phyloP scores from a whole-genome alignment of 805 yeast genomes.

The Kluyveromyces nonfermentans region DNA sequence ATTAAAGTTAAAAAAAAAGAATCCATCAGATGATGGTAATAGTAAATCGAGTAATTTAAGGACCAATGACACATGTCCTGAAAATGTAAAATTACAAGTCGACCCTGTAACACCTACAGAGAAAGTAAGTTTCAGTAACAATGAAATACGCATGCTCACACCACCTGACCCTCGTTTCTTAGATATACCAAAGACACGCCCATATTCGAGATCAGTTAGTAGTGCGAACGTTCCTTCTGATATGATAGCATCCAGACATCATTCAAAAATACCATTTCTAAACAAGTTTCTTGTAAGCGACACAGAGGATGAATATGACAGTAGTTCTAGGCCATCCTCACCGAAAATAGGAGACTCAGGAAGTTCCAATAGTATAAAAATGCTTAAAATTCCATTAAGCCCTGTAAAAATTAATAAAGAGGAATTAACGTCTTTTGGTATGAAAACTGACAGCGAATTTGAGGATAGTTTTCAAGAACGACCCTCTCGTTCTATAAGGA shows the following conservation, averaged over 20 bases:
- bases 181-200: constrained; percentile 16
- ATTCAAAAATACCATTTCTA: constrained; percentile 23
- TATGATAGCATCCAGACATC: constrained; percentile 21
- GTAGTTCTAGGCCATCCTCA: constrained; percentile 1
- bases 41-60: not conserved
- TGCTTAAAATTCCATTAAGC: constrained; percentile 7
- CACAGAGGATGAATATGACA: constrained; percentile 24
- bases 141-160: not conserved
- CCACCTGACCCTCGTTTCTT: constrained; percentile 9
- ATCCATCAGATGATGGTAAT: constrained; percentile 7
- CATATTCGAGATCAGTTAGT: constrained; percentile 27
- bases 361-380: not conserved
- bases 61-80: not conserved
- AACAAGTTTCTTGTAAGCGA: constrained; percentile 25
- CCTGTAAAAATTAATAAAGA: constrained; percentile 7
- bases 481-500: constrained; percentile 22
- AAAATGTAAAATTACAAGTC: constrained; percentile 2
- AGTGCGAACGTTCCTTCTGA: constrained; percentile 26
- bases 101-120: constrained; percentile 7
- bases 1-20: constrained; percentile 27
- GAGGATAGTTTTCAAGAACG: constrained; percentile 12
- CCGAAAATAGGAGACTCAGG: not conserved
- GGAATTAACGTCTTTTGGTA: constrained; percentile 9
- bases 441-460: constrained; percentile 14
- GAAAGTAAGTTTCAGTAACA: not conserved